Conservation (phyloP, 495 filamentous ascomycete species). For the Xylaria venustula region DNA sequence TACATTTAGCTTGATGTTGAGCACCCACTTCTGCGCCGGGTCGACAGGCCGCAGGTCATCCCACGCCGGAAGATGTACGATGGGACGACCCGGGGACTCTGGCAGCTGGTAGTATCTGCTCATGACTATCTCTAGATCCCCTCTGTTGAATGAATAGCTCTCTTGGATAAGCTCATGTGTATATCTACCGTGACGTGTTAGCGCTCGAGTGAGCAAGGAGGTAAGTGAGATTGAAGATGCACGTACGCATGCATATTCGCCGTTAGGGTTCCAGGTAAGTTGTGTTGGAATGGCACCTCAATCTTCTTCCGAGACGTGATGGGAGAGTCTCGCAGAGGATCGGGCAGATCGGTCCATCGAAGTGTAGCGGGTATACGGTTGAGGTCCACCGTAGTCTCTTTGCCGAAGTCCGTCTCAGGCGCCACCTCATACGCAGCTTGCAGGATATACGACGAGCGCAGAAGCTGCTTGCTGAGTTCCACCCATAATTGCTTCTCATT, state of each 20-base stretch:
- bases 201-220: neutral
- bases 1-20: slow-evolving; percentile 40
- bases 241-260: slow-evolving; percentile 36
- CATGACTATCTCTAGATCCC: slow-evolving; percentile 42
- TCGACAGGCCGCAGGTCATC: slow-evolving; percentile 26
- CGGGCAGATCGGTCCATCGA: slow-evolving; percentile 44
- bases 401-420: slow-evolving; percentile 31
- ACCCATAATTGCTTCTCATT: slow-evolving; percentile 30
- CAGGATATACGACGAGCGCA: slow-evolving; percentile 39
- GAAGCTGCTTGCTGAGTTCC: slow-evolving; percentile 40
- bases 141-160: slow-evolving; percentile 40
- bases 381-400: slow-evolving; percentile 23
- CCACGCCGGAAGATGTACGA: slow-evolving; percentile 19
- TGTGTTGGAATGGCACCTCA: slow-evolving; percentile 31
- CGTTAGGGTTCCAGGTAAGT: slow-evolving; percentile 23
- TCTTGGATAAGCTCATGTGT: slow-evolving; percentile 42
- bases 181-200: slow-evolving; percentile 23
- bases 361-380: slow-evolving; percentile 27
- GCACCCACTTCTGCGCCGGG: slow-evolving; percentile 35
- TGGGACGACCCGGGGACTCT: slow-evolving; percentile 16
- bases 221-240: neutral
- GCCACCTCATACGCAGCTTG: slow-evolving; percentile 39
- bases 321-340: slow-evolving; percentile 32
- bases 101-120: slow-evolving; percentile 30
- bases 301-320: slow-evolving; percentile 43